These are phyloP conservation scores for Amoebophrya sp. DNA, from an alignment of 169 alveolate genomes.

Conservation along the genomic window DNA sequence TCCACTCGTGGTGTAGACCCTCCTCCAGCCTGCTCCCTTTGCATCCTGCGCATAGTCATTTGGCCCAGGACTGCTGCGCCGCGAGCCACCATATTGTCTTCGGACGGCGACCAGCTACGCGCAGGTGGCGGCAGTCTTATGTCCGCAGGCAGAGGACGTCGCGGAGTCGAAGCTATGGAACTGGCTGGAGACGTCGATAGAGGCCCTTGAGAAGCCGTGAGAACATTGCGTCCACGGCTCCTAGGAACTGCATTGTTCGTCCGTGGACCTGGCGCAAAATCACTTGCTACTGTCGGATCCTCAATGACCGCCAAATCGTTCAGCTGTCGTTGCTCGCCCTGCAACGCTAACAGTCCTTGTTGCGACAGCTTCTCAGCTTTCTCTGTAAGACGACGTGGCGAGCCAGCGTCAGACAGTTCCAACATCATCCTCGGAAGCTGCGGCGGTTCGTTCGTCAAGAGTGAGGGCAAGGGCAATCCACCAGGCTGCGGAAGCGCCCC, in stretches of 20 bases:
- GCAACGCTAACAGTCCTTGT: background rate
- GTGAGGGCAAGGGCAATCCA: background rate
- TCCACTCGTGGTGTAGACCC: too few species aligned
- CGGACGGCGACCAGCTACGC: background rate
- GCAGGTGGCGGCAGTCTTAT: background rate
- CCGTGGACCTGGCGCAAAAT: too few species aligned
- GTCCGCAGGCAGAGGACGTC: background rate
- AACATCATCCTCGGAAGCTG: background rate
- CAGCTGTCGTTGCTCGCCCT: background rate
- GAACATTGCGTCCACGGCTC: too few species aligned
- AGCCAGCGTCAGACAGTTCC: background rate
- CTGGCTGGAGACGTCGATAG: too few species aligned
- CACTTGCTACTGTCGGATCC: too few species aligned
- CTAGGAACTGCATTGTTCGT: too few species aligned
- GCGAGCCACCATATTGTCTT: background rate
- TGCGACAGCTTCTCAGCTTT: background rate
- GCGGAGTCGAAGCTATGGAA: too few species aligned
- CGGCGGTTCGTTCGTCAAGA: background rate
- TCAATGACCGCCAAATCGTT: too few species aligned
- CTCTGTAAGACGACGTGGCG: background rate
- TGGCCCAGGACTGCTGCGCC: background rate
- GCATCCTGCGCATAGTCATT: too few species aligned
- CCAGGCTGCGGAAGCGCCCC: background rate
- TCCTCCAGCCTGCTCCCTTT: too few species aligned
- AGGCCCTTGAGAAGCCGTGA: too few species aligned